Conservation (phyloP, 2,329 filamentous ascomycete species). For the Colletotrichum trifolii region DNA sequence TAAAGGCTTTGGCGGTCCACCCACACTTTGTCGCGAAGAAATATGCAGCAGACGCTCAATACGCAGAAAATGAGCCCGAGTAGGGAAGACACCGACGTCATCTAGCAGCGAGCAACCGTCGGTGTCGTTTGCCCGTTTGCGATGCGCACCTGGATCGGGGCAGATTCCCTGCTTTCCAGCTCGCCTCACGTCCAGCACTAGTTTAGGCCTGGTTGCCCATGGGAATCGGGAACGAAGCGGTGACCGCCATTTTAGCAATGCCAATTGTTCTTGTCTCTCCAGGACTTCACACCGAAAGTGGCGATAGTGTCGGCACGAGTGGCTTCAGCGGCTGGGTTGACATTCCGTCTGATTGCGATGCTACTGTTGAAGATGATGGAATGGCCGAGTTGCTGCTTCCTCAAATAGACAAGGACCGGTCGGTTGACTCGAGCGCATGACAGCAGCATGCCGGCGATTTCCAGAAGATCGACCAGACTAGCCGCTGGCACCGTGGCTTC, state of each 20-base stretch:
- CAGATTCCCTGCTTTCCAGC: no score
- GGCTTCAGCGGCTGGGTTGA: slow-evolving; percentile 10
- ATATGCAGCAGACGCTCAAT: slow-evolving; percentile 19
- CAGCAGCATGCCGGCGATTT: slow-evolving; percentile 19
- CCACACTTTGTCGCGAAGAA: slow-evolving; percentile 31
- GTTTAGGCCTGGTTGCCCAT: slow-evolving; percentile 9
- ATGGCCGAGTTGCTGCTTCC: slow-evolving; percentile 4
- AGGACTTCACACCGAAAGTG: no score
- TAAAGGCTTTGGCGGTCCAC: not conserved
- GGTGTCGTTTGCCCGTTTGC: no score
- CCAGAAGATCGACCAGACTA: slow-evolving; percentile 18
- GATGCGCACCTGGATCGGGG: no score
- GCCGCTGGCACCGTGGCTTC: slow-evolving; percentile 17
- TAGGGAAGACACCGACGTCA: slow-evolving; percentile 30
- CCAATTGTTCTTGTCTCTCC: no score
- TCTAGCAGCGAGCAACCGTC: slow-evolving; percentile 13
- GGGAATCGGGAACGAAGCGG: no score
- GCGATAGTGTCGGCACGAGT: not conserved
- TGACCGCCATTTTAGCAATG: no score
- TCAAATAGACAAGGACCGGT: slow-evolving; percentile 20
- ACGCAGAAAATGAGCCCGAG: slow-evolving; percentile 17
- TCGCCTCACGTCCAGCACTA: not conserved
- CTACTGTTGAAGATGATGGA: not conserved
- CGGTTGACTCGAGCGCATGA: slow-evolving; percentile 34
- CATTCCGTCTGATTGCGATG: slow-evolving; percentile 11